Base-by-base conservation (phyloP, 2,329 filamentous ascomycete species). In the Ramularia endophylla region DNA sequence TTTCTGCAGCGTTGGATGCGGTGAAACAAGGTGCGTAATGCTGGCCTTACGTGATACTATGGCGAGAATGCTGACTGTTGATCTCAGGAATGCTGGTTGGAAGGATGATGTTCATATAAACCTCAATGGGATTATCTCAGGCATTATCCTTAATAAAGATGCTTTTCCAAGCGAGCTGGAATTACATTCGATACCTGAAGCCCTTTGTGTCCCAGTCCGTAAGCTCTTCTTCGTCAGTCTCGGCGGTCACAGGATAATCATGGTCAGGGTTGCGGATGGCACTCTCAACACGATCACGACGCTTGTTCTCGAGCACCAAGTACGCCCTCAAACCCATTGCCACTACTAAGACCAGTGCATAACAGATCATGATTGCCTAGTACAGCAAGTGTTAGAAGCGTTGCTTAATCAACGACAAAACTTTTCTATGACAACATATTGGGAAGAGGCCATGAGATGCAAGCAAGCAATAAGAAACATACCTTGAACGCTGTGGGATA, bases 121-220 rank as follows among this genome's bases (percentile, higher is more conserved):
- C n/a, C n/a, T n/a, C n/a, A n/a, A n/a, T n/a, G n/a, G n/a, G n/a
- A n/a, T n/a, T n/a, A n/a, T n/a, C n/a, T n/a, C n/a, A n/a, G n/a
- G n/a, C n/a, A n/a, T n/a, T n/a, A n/a, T n/a, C n/a, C n/a, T n/a
- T n/a, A n/a, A n/a, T n/a, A n/a, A n/a, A n/a, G n/a, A n/a, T n/a
- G n/a, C n/a, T n/a, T n/a, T n/a, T n/a, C n/a, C n/a, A n/a, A n/a
- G n/a, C n/a, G n/a, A n/a, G n/a, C n/a, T n/a, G n/a, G n/a, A n/a
- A n/a, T 44, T 27, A 74, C 18, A 74, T 53, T 19, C 77, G 69
- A 58, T 81, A 81, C 30, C 76, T 69, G 47, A 81, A 81, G 0
- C 77, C 78, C 13, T 69, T 56, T 1, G 69, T 77, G 27, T 78
- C 69, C 72, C 74, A 78, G 52, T 81, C 78, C 2, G 78, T 80